phyloP scores from a whole-genome alignment of 2,329 filamentous ascomycete genomes.

The Dothideomycetes sp. region DNA sequence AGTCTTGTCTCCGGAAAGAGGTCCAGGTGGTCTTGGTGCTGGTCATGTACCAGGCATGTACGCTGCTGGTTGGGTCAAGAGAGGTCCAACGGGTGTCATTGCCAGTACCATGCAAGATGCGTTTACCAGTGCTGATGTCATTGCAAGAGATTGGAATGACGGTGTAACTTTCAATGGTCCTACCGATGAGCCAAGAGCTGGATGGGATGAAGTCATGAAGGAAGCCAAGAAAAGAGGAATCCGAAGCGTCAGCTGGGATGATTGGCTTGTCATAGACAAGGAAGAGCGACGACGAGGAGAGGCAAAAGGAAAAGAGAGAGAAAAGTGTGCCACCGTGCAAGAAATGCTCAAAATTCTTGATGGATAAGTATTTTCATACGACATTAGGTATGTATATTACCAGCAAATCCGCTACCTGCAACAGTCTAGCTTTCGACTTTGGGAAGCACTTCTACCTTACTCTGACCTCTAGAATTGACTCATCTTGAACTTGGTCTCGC shows the following conservation, averaged over 20 bases:
- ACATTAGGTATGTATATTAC: not conserved
- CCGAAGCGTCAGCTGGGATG: conserved; percentile 65
- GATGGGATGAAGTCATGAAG: conserved; percentile 67
- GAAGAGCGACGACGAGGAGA: conserved; percentile 62
- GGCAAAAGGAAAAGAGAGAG: conserved; percentile 63
- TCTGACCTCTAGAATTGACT: conserved; percentile 43
- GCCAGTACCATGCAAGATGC: conserved; percentile 94
- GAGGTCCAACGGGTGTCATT: conserved; percentile 89
- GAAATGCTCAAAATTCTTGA: conserved; percentile 49
- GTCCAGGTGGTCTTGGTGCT: conserved; percentile 35
- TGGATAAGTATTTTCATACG: conserved; percentile 9
- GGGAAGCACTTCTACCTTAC: no score
- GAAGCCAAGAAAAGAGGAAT: conserved; percentile 50
- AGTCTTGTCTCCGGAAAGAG: conserved; percentile 41
- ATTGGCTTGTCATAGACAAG: conserved; percentile 80
- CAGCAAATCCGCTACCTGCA: not conserved
- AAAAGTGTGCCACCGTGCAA: conserved; percentile 50
- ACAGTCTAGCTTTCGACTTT: no score
- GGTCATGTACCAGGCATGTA: conserved; percentile 64
- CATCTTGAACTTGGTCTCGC: conserved; percentile 50
- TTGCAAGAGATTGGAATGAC: conserved; percentile 64
- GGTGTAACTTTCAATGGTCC: conserved; percentile 39
- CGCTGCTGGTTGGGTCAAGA: conserved; percentile 93
- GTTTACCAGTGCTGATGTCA: conserved; percentile 76
- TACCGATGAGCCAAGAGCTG: conserved; percentile 33